These are phyloP conservation scores for Cladophialophora chaetospira DNA, from an alignment of 2,329 filamentous ascomycete genomes.

Conservation along the genomic window DNA sequence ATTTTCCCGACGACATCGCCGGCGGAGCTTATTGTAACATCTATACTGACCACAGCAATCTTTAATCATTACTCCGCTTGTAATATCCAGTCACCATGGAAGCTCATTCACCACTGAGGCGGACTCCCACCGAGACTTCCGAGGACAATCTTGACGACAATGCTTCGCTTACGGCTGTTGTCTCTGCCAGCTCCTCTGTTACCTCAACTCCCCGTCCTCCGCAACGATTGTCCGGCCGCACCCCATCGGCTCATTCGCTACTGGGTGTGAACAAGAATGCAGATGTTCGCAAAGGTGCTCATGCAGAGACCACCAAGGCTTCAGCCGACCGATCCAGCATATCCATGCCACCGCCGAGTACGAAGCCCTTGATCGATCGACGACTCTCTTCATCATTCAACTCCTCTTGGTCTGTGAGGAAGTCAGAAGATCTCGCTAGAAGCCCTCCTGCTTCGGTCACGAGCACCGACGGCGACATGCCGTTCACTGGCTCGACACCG, in stretches of 20 bases:
- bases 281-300: conserved; percentile 56
- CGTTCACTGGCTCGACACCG: conserved; percentile 30
- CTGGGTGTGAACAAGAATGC: conserved; percentile 44
- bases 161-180: conserved; percentile 19
- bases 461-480: conserved; percentile 39
- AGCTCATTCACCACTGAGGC: conserved; percentile 22
- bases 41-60: too few relatives aligned
- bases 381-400: conserved; percentile 29
- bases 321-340: conserved; percentile 63
- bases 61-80: background rate
- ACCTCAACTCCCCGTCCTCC: conserved; percentile 21
- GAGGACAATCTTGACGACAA: conserved; percentile 23
- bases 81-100: conserved; percentile 18
- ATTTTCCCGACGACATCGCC: background rate
- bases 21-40: background rate
- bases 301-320: conserved; percentile 60
- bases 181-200: conserved; percentile 21
- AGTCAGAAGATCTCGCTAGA: conserved; percentile 24
- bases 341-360: conserved; percentile 62
- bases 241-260: conserved; percentile 44
- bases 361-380: conserved; percentile 35
- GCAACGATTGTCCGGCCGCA: conserved; percentile 9
- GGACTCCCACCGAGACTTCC: conserved; percentile 25
- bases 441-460: conserved; percentile 35
- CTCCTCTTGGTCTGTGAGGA: conserved; percentile 20